A percentile compares a stretch with the other conserved stretches of the same genome.
Conservation (phyloP, 352 stramenopile genomes). For the Phytophthora megakarya region DNA sequence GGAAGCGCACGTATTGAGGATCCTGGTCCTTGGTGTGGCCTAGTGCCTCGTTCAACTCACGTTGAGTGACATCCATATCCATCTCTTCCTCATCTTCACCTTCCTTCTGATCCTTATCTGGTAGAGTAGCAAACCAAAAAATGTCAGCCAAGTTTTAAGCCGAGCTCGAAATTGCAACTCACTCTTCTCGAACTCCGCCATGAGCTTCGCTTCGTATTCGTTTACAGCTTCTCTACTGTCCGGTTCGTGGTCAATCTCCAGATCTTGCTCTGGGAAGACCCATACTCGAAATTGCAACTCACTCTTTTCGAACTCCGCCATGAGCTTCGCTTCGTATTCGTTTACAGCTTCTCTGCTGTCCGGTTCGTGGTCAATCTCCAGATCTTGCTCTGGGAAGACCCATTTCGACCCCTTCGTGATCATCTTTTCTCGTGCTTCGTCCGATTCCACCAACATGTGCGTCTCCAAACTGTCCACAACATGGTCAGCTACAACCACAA, state of each 20-base stretch:
- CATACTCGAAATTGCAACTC: too few relatives aligned
- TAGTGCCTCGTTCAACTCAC: conserved; percentile 73
- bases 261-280: conserved; percentile 54
- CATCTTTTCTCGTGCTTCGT: conserved; percentile 35
- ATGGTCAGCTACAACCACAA: not conserved
- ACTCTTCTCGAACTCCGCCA: conserved; percentile 75
- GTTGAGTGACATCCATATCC: conserved; percentile 77
- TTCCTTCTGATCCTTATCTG: conserved; percentile 23
- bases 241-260: conserved; percentile 45
- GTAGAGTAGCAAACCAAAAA: not conserved
- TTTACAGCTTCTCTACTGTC: conserved; percentile 64
- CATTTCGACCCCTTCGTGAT: conserved; percentile 65
- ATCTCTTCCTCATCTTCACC: conserved; percentile 63
- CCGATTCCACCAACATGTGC: conserved; percentile 48
- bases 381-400: conserved; percentile 73
- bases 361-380: conserved; percentile 84
- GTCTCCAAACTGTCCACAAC: conserved; percentile 36
- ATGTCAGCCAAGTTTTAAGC: not conserved
- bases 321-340: conserved; percentile 77
- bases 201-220: conserved; percentile 77
- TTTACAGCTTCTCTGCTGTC: conserved; percentile 64
- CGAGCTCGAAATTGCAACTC: too few relatives aligned
- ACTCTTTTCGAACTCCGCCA: conserved; percentile 75
- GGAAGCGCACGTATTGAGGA: conserved; percentile 80
- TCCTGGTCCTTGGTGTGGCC: conserved; percentile 67